These are phyloP conservation scores for Gaertneriomyces semiglobifer DNA, from an alignment of 192 early-diverging fungal species.

Conservation along the genomic window DNA sequence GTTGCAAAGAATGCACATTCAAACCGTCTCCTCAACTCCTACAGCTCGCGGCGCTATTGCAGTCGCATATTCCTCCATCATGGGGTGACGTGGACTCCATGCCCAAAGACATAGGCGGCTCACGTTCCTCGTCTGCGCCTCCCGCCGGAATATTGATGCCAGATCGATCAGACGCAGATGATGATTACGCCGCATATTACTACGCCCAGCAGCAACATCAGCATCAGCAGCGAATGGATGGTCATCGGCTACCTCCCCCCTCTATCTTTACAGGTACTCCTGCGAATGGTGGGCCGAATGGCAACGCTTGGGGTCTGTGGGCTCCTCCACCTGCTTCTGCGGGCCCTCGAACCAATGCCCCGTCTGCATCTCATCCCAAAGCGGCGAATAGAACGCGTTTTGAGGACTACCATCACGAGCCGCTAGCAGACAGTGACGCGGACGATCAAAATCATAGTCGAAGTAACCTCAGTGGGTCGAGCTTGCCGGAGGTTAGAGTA, in stretches of 20 bases:
- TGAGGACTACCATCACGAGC: too few species aligned
- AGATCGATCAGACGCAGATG: slow-evolving; percentile 46
- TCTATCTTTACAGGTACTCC: too few species aligned
- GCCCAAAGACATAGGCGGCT: slow-evolving; percentile 45
- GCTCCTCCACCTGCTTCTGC: slow-evolving; percentile 37
- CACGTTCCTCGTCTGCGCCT: slow-evolving; percentile 70
- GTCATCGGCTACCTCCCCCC: too few species aligned
- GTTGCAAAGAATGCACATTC: background rate
- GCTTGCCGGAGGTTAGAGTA: background rate
- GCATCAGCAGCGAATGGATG: too few species aligned
- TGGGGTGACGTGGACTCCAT: slow-evolving; percentile 31
- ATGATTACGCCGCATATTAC: slow-evolving; percentile 64
- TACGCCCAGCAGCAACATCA: background rate
- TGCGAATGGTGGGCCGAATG: too few species aligned
- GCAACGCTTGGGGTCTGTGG: slow-evolving; percentile 58
- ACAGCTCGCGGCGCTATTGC: slow-evolving; percentile 45
- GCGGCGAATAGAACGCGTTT: too few species aligned
- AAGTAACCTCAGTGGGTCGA: background rate
- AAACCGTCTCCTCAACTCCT: background rate
- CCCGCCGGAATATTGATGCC: slow-evolving; percentile 64
- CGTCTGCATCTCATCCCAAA: too few species aligned
- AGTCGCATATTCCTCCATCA: slow-evolving; percentile 22
- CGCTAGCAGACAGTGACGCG: too few species aligned
- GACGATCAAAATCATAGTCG: too few species aligned
- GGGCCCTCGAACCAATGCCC: too few species aligned